Evolutionary conservation across 1,139 yeast species (phyloP), one percentile per base, ranked within the genome.

Genomic region (Hyphopichia khmerensis): DNA sequence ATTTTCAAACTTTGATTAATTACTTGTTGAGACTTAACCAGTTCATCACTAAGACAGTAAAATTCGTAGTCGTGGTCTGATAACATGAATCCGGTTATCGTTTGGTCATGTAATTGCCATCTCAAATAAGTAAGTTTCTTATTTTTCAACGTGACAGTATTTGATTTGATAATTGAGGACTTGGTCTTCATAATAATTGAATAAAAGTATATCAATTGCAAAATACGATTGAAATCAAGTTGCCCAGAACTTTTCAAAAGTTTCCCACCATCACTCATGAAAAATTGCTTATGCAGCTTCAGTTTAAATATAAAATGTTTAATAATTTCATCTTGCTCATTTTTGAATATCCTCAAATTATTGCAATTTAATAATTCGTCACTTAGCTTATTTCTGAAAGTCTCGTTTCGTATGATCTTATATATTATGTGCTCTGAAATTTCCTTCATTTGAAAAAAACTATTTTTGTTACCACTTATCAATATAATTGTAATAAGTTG

Each of bases 231-330:
- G 13, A 50, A 34, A 31, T 49, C 49, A 21, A 41, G 19, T 14
- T 44, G 41, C 18, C 43, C 42, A 43, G 48, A 3, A 7, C 24
- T 17, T n/a, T 27, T 29, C 15, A 27, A 14, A 36, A 57, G 53
- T n/a, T 53, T 49, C 4, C 43, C 44, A 13, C 56, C 40, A 30
- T 63, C 65, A 48, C 67, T 66, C 60, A 64, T 61, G 14, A 69
- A 48, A 43, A 56, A 69, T 45, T 69, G 75, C 38, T 67, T 59
- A 44, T 80, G 77, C 19, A 66, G 66, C 47, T 79, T 83, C 38
- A 88, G 78, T 60, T 87, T 89, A 68, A 80, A 90, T 23, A 90
- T 73, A 58, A 93, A 93, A 64, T 91, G 97, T 47, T 82, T 79
- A 18, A 89, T 74, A 40, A 78, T 61, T 0, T 86, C 85, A 1